Evolutionary conservation across 1,139 yeast genomes (phyloP), one percentile per base, ranked within the genome.

Genomic region (Hemisphaericaspora xylofermentans): DNA sequence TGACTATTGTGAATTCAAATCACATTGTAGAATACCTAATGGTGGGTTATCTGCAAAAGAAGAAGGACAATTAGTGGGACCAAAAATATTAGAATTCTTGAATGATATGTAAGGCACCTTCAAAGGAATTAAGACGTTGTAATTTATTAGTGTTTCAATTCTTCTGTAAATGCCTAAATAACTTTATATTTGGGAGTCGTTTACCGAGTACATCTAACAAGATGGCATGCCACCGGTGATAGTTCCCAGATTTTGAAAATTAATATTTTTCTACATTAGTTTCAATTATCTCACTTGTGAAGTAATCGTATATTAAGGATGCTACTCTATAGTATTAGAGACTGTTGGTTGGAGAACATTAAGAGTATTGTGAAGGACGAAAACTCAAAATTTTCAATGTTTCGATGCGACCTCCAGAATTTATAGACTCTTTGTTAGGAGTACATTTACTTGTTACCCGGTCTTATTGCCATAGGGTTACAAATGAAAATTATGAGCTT

Each of bases 1-100:
- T 56, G 64, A 61, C n/a, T 61, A 58, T 41, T 83, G 89, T 60
- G 80, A 74, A 15, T 82, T 75, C 53, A 61, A 62, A 31, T 40
- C 53, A 6, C 56, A 56, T 35, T 72, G 78, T 46, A 39, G 55
- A 3, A 56, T 67, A 10, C 68, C 73, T 3, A 66, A 65, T 36
- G 54, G 41, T 29, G 44, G 36, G 3, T 21, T 35, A 22, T 7
- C 36, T 13, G 22, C 8, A 5, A 32, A 14, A 3, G 17, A 27
- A 12, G 18, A 38, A 21, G 26, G 27, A 38, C 47, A 40, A 33
- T 27, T 48, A 6, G 39, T 50, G 17, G 61, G 61, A 1, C 35
- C 43, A 6, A 43, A 43, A 30, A 37, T 57, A 9, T 43, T 41
- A 6, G 40, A 48, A 9, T 57, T 55, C 35, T 38, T 57, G 14